Evolutionary conservation across 768 basidiomycete species (phyloP).

Genomic region (Neoboletus magnificus): DNA sequence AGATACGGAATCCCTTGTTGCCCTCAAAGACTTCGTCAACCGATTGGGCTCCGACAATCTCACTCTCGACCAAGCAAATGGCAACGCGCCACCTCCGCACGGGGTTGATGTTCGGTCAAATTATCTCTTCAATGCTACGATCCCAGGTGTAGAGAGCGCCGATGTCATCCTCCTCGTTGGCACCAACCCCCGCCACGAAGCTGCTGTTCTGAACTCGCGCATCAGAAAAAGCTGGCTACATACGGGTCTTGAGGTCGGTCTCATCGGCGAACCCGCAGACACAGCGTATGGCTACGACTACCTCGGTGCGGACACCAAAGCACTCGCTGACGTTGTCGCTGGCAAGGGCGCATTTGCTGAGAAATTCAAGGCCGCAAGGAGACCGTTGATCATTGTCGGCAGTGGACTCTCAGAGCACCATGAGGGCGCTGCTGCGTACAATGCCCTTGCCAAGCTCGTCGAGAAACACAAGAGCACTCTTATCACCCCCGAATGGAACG

Average conservation of each 20-base stretch:
- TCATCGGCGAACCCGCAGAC: conserved; percentile 89
- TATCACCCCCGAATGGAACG: conserved; percentile 91
- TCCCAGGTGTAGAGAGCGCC: conserved; percentile 86
- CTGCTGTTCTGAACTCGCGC: conserved; percentile 94
- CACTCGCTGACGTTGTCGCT: conserved; percentile 70
- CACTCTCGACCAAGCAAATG: conserved; percentile 69
- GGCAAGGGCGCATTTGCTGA: conserved; percentile 78
- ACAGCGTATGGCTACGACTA: conserved; percentile 93
- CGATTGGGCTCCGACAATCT: conserved; percentile 94
- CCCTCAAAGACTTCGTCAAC: conserved; percentile 91
- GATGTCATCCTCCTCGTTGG: conserved; percentile 93
- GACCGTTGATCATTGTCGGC: conserved; percentile 90
- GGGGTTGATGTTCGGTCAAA: conserved; percentile 92
- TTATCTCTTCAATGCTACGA: conserved; percentile 93
- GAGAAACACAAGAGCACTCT: conserved; percentile 72
- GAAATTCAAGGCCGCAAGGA: conserved; percentile 87
- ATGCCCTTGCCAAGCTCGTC: conserved; percentile 75
- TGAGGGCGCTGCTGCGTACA: conserved; percentile 76
- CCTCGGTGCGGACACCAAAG: conserved; percentile 73
- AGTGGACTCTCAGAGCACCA: conserved; percentile 81
- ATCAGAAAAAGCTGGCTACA: conserved; percentile 95
- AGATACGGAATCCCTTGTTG: conserved; percentile 91
- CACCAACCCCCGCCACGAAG: conserved; percentile 96
- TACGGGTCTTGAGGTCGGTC: conserved; percentile 77
- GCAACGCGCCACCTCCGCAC: conserved; percentile 64